Conservation (phyloP, 441 rosid genomes). For the Euphorbia celastroides region DNA sequence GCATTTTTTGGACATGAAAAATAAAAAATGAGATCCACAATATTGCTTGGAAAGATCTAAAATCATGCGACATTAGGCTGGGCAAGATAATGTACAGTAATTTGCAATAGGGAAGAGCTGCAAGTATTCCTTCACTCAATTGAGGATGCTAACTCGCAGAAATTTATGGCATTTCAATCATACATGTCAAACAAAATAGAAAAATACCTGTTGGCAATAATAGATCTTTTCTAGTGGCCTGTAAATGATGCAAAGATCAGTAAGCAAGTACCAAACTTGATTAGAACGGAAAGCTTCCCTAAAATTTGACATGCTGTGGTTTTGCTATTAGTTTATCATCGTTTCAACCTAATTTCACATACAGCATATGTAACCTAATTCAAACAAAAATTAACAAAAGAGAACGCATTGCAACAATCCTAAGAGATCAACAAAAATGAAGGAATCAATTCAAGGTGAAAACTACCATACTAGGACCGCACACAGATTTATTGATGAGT, state of each 20-base stretch:
- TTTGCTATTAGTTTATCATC: background rate
- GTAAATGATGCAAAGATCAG: background rate
- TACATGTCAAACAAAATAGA: background rate
- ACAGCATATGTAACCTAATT: background rate
- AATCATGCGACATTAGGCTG: background rate
- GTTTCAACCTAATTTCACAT: background rate
- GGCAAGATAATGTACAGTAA: background rate
- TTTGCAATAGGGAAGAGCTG: no score
- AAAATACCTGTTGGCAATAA: background rate
- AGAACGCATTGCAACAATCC: background rate
- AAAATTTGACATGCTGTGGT: background rate
- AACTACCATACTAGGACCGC: no score
- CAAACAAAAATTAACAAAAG: background rate
- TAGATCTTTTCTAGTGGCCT: background rate
- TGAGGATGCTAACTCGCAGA: background rate
- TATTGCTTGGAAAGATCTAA: background rate
- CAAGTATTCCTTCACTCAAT: background rate
- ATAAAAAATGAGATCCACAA: background rate
- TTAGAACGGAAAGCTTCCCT: background rate
- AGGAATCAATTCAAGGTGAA: background rate
- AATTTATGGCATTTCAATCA: background rate
- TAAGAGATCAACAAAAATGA: background rate
- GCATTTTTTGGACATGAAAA: background rate
- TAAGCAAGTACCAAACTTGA: background rate
- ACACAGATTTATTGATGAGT: no score